Conservation (phyloP, 2,329 filamentous ascomycete genomes). For the Corynespora cassiicola region DNA sequence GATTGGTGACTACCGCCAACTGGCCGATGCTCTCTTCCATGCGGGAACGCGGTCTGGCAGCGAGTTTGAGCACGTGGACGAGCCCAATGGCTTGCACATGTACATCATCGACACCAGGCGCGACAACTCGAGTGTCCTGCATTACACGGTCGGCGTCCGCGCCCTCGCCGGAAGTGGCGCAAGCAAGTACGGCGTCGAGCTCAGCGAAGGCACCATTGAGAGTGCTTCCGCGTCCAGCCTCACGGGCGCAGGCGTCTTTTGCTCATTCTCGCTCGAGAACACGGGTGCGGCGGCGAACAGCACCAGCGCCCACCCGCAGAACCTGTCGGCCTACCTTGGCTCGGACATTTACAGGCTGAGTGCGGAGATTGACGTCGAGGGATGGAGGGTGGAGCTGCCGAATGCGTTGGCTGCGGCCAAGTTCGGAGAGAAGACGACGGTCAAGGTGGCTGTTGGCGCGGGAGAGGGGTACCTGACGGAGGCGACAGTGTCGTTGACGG, state of each 20-base stretch:
- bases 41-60: slow-evolving; percentile 60
- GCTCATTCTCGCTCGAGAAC: slow-evolving; percentile 57
- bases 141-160: slow-evolving; percentile 58
- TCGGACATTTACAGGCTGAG: slow-evolving; percentile 58
- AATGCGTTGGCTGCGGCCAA: slow-evolving; percentile 49
- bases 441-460: slow-evolving; percentile 51
- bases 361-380: slow-evolving; percentile 51
- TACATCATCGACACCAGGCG: slow-evolving; percentile 56
- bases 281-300: slow-evolving; percentile 40
- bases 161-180: slow-evolving; percentile 37
- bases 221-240: slow-evolving; percentile 17
- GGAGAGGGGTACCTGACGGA: slow-evolving; percentile 35
- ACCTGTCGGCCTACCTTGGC: slow-evolving; percentile 48
- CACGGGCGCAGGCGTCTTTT: slow-evolving; percentile 48
- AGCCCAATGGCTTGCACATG: slow-evolving; percentile 57
- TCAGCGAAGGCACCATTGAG: slow-evolving; percentile 45
- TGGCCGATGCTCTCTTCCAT: slow-evolving; percentile 62
- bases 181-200: slow-evolving; percentile 45
- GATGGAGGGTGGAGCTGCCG: slow-evolving; percentile 55
- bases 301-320: slow-evolving; percentile 33
- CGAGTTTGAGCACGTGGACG: slow-evolving; percentile 57
- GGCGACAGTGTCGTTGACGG: slow-evolving; percentile 52
- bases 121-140: slow-evolving; percentile 52
- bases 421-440: slow-evolving; percentile 48
- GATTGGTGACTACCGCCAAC: slow-evolving; percentile 61